Base-by-base conservation (phyloP, 495 filamentous ascomycete species). In the Podospora pseudopauciseta region DNA sequence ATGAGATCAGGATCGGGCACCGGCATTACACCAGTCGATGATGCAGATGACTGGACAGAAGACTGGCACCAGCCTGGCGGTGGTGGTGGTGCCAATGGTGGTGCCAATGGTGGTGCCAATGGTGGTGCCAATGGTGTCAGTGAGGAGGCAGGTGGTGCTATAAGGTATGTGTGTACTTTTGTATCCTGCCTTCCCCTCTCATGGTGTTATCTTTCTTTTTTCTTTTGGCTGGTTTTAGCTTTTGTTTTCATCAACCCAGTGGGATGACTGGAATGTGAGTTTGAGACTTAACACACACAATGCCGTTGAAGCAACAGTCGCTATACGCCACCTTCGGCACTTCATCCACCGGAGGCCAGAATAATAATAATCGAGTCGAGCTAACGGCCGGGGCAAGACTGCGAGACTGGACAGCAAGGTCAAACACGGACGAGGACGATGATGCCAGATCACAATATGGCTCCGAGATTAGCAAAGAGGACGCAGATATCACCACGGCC, bases 391-490 rank as follows among this genome's bases (percentile, higher is more conserved):
- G 66, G n/a, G 39, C 66, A 39, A 73, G 71, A 55, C 66, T 70
- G 13, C 65, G 68, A 15, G 71, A 73, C 34, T 73, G 71, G 71
- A 73, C 68, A 23, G 15, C 39, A 16, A 6, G 39, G 0, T 49
- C 39, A 49, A 16, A 49, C 39, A 11, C 7, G 3, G 68, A 73
- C 3, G 20, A 19, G 5, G 71, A 69, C 7, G 65, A 70, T 18
- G 66, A 67, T 16, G 26, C n/a, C 23, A 66, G 63, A 19, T 68
- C 66, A 0, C 63, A 66, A 11, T 64, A 49, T 53, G 62, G 65
- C 6, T 71, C 69, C 18, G 72, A 74, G 15, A 71, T 71, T 39
- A 71, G 69, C 69, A 74, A 71, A 61, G 73, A 71, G 20, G 67
- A 74, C 44, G 73, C 67, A 3, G 62, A 69, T 20, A 66, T 70